Conservation (phyloP, 345 rosid species). For the Fremontodendron californicum region DNA sequence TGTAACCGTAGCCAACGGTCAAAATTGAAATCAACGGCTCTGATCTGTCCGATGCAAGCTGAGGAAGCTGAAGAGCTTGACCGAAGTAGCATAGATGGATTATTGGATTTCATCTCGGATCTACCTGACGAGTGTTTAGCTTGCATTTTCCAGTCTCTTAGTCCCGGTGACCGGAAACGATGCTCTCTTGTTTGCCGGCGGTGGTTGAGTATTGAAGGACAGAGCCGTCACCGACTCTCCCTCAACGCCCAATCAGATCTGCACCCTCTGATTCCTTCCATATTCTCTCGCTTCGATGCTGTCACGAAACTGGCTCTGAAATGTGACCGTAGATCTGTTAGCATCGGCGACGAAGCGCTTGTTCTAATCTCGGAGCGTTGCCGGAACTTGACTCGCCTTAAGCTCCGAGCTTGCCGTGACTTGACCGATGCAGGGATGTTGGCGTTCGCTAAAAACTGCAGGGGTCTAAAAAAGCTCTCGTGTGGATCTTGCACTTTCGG, state of each 20-base stretch:
- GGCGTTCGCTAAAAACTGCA: conserved; percentile 66
- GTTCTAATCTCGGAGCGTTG: conserved; percentile 60
- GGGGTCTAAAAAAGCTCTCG: conserved; percentile 67
- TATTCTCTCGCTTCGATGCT: conserved; percentile 76
- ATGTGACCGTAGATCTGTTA: conserved; percentile 72
- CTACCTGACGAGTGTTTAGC: conserved; percentile 89
- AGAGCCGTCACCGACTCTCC: conserved; percentile 77
- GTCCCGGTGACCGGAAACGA: conserved; percentile 53
- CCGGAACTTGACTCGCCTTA: conserved; percentile 65
- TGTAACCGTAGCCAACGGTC: conserved; percentile 32
- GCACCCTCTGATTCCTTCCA: conserved; percentile 34
- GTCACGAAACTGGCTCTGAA: conserved; percentile 84
- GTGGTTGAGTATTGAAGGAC: conserved; percentile 76
- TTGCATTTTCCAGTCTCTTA: conserved; percentile 60
- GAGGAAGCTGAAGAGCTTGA: conserved; percentile 26
- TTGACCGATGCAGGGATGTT: conserved; percentile 69
- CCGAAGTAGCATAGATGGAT: conserved; percentile 1
- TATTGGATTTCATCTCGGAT: conserved; percentile 47
- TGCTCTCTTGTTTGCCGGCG: conserved; percentile 73
- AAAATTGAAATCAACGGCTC: conserved; percentile 16
- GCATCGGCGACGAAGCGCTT: conserved; percentile 75
- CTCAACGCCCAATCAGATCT: conserved; percentile 74
- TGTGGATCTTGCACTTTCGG: conserved; percentile 85
- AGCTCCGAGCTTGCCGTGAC: conserved; percentile 78
- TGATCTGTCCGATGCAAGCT: conserved; percentile 27